phyloP scores from a whole-genome alignment of 352 stramenopile species.

The Pythium sp. region DNA sequence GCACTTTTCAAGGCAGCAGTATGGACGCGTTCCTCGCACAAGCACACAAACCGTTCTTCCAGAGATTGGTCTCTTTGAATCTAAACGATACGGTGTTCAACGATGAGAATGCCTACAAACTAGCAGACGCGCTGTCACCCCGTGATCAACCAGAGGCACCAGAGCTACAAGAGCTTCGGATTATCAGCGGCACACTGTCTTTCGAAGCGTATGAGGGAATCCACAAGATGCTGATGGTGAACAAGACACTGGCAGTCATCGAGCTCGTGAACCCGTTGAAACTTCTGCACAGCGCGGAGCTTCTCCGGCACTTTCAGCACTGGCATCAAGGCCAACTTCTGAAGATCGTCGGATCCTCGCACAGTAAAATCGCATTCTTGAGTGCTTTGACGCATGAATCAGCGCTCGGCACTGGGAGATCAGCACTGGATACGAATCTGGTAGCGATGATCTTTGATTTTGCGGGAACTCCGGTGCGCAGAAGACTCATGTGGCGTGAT shows the following conservation, averaged over 20 bases:
- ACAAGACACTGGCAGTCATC: neutral
- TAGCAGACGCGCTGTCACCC: neutral
- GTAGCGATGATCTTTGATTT: conserved; percentile 1
- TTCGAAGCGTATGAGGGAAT: neutral
- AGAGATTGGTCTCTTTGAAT: neutral
- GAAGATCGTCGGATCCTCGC: neutral
- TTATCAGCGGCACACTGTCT: neutral
- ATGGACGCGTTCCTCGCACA: neutral
- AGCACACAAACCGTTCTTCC: neutral
- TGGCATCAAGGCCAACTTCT: neutral
- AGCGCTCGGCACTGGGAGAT: neutral
- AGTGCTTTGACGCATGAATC: neutral
- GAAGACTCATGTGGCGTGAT: conserved; percentile 6
- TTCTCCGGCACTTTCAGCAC: neutral
- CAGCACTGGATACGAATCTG: neutral
- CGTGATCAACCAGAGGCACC: neutral
- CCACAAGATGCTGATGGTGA: conserved; percentile 4
- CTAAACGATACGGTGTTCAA: conserved; percentile 5
- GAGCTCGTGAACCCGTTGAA: neutral
- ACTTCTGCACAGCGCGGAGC: neutral
- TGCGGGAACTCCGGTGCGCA: conserved; percentile 1
- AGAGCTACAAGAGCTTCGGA: conserved; percentile 2
- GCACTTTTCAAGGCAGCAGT: conserved; percentile 3
- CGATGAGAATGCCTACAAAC: neutral
- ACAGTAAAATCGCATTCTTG: neutral